Evolutionary conservation across 306 rosid species (phyloP).

Genomic region (Dryas octopetala): DNA sequence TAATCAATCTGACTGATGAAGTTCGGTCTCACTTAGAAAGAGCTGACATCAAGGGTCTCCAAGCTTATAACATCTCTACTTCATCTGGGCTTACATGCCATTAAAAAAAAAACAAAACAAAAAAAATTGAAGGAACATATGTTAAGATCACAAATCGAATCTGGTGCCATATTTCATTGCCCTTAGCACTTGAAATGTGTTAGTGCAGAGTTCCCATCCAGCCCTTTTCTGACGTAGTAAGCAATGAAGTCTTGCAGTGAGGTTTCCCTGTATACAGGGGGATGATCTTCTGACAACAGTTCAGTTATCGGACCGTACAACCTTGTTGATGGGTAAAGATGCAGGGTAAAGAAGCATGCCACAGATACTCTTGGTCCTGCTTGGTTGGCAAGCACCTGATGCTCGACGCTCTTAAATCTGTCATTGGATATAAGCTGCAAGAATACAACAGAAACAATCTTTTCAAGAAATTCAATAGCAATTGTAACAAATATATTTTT

Average conservation of each 20-base stretch:
- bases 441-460: neutral
- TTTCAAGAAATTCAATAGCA: too few species aligned
- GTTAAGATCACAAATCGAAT: too few species aligned
- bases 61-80: neutral
- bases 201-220: slow-evolving; percentile 22
- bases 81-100: neutral
- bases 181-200: slow-evolving; percentile 25
- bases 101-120: too few species aligned
- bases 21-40: too few species aligned
- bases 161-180: neutral
- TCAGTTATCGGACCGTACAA: slow-evolving; percentile 20
- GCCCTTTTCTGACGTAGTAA: slow-evolving; percentile 6
- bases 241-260: slow-evolving; percentile 5
- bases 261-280: slow-evolving; percentile 22
- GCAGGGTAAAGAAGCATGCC: slow-evolving; percentile 20
- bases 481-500: neutral
- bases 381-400: slow-evolving; percentile 23
- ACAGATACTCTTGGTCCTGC: slow-evolving; percentile 26
- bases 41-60: too few species aligned
- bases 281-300: slow-evolving; percentile 22
- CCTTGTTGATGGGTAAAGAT: neutral
- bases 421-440: slow-evolving; percentile 37
- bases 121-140: neutral
- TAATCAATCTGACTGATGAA: too few species aligned
- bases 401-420: slow-evolving; percentile 26